phyloP scores from a whole-genome alignment of 805 yeast species.

The Yamadazyma takamatsuzukensis region DNA sequence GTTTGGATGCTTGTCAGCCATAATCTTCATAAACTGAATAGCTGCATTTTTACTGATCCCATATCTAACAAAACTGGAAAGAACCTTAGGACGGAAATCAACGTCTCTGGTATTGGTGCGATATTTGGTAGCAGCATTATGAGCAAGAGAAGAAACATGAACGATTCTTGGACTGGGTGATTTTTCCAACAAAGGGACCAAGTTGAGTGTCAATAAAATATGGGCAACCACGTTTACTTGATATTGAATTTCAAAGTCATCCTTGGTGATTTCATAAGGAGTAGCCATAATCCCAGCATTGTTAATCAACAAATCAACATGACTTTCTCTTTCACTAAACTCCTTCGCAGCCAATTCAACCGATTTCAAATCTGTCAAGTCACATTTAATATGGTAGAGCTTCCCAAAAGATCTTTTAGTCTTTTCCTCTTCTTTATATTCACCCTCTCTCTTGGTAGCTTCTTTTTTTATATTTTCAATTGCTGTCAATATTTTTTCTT shows the following conservation, averaged over 20 bases:
- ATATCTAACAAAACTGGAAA: conserved; percentile 32
- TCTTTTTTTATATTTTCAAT: conserved; percentile 30
- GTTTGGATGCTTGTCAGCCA: conserved; percentile 26
- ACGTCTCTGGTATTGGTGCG: conserved; percentile 22
- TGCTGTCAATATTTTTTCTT: conserved; percentile 27
- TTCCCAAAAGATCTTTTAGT: conserved; percentile 42
- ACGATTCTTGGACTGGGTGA: conserved; percentile 27
- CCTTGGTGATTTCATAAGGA: conserved; percentile 33
- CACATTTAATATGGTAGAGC: conserved; percentile 50
- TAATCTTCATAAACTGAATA: conserved; percentile 26
- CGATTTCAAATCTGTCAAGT: conserved; percentile 40
- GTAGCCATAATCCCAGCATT: conserved; percentile 42
- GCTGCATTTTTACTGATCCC: conserved; percentile 31
- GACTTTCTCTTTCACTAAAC: conserved; percentile 21
- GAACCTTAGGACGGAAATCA: conserved; percentile 20
- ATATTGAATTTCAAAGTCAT: conserved; percentile 37
- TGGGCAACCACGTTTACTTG: conserved; percentile 38
- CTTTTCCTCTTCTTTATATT: conserved; percentile 6
- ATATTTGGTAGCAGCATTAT: conserved; percentile 20
- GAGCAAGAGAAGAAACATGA: conserved; percentile 31
- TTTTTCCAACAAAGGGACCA: conserved; percentile 24
- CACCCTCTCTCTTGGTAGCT: conserved; percentile 21
- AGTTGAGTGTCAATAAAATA: conserved; percentile 27
- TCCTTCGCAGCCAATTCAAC: conserved; percentile 24
- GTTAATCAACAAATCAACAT: conserved; percentile 31